Evolutionary conservation across 2,329 filamentous ascomycete species (phyloP), one percentile per base, ranked within the genome.

Genomic region (Aspergillus sp.): DNA sequence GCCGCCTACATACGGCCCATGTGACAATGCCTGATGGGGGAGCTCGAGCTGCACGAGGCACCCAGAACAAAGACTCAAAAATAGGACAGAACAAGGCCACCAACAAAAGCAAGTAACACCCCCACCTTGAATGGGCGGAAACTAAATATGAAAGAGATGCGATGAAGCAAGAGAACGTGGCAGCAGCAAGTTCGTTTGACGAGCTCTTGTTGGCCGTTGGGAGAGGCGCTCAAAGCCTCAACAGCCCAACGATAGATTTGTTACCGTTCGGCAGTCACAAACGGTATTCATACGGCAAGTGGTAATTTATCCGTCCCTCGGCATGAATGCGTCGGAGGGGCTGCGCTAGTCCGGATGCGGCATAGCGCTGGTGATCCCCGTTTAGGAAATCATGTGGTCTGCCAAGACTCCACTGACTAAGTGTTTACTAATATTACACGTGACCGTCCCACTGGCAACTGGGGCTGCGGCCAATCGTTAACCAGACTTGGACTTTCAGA

Each of bases 1-100:
- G 58, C 54, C 54, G 58, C 60, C 53, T 58, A 52, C 55, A 56
- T 61, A 57, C 49, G 56, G 53, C 59, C 56, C 62, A 65, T 65
- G 61, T 65, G 62, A 65, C 61, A 59, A 31, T 45, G 52, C 42
- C 51, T 47, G 43, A 50, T 32, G 52, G 26, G 19, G 35, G 27
- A 30, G 27, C 40, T 35, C 32, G n/a, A 42, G 33, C 32, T 36
- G 32, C 31, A 19, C 19, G 19, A 19, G 19, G 19, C 19, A 4
- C 19, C 19, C 19, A 19, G 19, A 19, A 19, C 19, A 19, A 19
- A 19, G 19, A 4, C 19, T 19, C 19, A 19, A 19, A 19, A 19
- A 19, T 19, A 19, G 19, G 19, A 19, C 19, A 19, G 19, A 19
- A 19, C 19, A 19, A 19, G 19, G 19, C 19, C 19, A 19, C 19